phyloP scores from a whole-genome alignment of 1,139 yeast species.

The Candida tropicalis region DNA sequence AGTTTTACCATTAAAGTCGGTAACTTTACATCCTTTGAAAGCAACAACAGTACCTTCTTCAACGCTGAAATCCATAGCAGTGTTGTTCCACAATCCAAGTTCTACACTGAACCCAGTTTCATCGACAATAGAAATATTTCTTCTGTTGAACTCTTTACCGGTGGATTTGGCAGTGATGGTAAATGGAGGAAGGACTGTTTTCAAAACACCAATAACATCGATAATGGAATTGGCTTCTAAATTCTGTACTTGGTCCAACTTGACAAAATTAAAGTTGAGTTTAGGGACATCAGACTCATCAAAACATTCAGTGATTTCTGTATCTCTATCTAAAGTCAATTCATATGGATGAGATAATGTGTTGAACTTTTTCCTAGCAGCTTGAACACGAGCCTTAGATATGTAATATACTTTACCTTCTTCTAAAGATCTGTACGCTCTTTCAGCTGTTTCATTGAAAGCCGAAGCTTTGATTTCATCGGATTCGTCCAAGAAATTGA shows the following conservation, averaged over 20 bases:
- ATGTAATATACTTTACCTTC: constrained; percentile 91
- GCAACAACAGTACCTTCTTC: constrained; percentile 91
- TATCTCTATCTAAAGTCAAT: constrained; percentile 77
- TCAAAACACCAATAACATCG: constrained; percentile 87
- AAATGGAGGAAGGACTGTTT: constrained; percentile 70
- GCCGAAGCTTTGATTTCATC: constrained; percentile 97
- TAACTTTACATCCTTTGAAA: constrained; percentile 85
- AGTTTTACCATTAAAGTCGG: constrained; percentile 87
- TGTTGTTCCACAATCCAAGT: constrained; percentile 89
- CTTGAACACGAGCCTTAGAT: constrained; percentile 77
- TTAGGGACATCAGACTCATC: constrained; percentile 71
- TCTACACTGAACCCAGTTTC: constrained; percentile 75
- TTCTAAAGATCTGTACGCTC: constrained; percentile 69
- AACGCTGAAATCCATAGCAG: constrained; percentile 73
- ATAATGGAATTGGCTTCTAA: constrained; percentile 72
- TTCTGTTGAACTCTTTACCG: constrained; percentile 88
- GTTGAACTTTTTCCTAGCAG: constrained; percentile 86
- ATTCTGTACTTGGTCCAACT: constrained; percentile 64
- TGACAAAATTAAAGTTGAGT: constrained; percentile 73
- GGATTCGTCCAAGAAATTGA: constrained; percentile 88
- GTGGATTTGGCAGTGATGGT: constrained; percentile 91
- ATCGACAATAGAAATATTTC: constrained; percentile 87
- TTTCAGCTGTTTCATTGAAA: constrained; percentile 84
- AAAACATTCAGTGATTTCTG: constrained; percentile 70
- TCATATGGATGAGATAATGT: constrained; percentile 88